These are phyloP conservation scores for Fragilaria crotonensis DNA, from an alignment of 108 stramenopile genomes.

Conservation along the genomic window DNA sequence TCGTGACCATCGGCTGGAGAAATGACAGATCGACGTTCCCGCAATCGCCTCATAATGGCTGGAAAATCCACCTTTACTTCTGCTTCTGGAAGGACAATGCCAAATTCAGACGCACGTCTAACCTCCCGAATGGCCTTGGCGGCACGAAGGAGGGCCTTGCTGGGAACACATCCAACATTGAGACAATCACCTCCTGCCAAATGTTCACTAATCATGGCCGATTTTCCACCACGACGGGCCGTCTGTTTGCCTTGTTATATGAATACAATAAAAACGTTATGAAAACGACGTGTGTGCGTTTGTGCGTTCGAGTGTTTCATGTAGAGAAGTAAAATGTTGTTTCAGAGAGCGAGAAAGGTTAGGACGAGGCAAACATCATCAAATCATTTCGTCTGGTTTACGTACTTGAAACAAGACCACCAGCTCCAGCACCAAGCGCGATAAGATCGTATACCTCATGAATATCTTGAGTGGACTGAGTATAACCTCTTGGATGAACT, in stretches of 20 bases:
- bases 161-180: constrained; percentile 93
- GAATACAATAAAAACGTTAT: neutral
- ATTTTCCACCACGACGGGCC: neutral
- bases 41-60: constrained; percentile 69
- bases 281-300: too few relatives aligned
- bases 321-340: too few relatives aligned
- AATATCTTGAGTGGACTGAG: constrained; percentile 22
- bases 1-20: constrained; percentile 85
- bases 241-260: neutral
- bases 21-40: constrained; percentile 51
- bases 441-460: constrained; percentile 79
- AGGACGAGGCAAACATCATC: neutral
- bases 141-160: constrained; percentile 84
- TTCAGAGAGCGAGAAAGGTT: neutral
- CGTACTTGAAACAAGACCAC: constrained; percentile 66
- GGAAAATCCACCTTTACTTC: constrained; percentile 78
- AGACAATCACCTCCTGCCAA: constrained; percentile 87
- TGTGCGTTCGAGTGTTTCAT: too few relatives aligned
- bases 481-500: constrained; percentile 49
- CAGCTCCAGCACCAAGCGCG: constrained; percentile 80
- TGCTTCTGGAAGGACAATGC: constrained; percentile 44
- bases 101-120: constrained; percentile 68
- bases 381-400: neutral
- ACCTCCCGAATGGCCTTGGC: constrained; percentile 65
- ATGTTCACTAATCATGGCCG: constrained; percentile 61